Percentiles rank a stretch among this genome's conserved stretches.
Evolutionary conservation across 805 yeast genomes (phyloP).

Genomic region (Saccharomycopsis fodiens): DNA sequence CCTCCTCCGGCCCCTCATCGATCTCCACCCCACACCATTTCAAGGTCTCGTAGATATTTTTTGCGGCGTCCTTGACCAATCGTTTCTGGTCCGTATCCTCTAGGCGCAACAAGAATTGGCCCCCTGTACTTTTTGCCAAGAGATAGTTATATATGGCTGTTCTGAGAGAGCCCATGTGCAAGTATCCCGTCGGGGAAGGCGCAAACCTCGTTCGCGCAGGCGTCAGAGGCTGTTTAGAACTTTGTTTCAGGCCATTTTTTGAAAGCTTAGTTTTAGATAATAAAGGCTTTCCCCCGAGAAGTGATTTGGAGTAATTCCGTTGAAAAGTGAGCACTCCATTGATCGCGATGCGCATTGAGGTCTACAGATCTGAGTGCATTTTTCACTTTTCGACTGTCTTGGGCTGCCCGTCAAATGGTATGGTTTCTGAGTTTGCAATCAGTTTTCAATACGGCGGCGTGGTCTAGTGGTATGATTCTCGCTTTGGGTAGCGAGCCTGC

Average conservation of each 20-base stretch:
- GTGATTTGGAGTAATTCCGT: not conserved
- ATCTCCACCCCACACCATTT: slow-evolving; percentile 66
- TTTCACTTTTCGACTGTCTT: too few species aligned
- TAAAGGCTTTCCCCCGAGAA: not conserved
- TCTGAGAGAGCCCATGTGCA: slow-evolving; percentile 90
- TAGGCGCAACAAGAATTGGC: slow-evolving; percentile 70
- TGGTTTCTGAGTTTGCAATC: too few species aligned
- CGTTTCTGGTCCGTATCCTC: slow-evolving; percentile 92
- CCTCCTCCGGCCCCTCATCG: slow-evolving; percentile 73
- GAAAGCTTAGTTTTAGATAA: not conserved
- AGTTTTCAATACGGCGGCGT: slow-evolving; percentile 28
- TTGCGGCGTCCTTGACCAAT: slow-evolving; percentile 74
- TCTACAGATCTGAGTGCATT: too few species aligned
- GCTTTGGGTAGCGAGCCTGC: slow-evolving; percentile 35
- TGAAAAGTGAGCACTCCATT: not conserved
- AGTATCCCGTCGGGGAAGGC: slow-evolving; percentile 93
- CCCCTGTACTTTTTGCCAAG: slow-evolving; percentile 70
- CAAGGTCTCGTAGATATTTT: slow-evolving; percentile 66
- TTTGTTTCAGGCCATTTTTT: not conserved
- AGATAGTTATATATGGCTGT: slow-evolving; percentile 89
- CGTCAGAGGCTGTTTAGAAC: slow-evolving; percentile 29
- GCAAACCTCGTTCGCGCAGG: slow-evolving; percentile 91
- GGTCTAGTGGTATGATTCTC: slow-evolving; percentile 53
- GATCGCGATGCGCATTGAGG: too few species aligned
- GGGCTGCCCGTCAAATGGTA: too few species aligned